A percentile compares a stretch with the other conserved stretches of the same genome.
phyloP scores from a whole-genome alignment of 2,329 filamentous ascomycete genomes.

The Escovopsis sp. region DNA sequence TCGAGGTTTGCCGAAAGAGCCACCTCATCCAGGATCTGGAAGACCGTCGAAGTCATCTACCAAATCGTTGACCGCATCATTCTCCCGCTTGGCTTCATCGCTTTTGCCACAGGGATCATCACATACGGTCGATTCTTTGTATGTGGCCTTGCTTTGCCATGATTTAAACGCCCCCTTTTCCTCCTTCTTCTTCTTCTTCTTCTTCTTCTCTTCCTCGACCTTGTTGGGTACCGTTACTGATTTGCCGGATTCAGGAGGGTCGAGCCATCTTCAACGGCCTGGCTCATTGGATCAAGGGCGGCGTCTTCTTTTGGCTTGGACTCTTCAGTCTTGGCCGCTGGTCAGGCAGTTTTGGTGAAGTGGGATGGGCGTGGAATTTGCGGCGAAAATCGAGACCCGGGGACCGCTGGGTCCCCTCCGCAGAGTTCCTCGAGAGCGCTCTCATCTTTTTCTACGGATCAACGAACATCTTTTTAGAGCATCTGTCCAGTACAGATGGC shows the following conservation, averaged over 20 bases:
- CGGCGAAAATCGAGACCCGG: conserved; percentile 42
- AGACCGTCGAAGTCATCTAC: conserved; percentile 44
- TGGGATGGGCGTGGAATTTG: conserved; percentile 93
- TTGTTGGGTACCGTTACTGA: background rate
- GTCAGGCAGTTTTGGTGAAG: conserved; percentile 77
- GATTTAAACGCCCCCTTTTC: background rate
- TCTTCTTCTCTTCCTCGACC: background rate
- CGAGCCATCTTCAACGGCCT: conserved; percentile 63
- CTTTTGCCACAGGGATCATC: conserved; percentile 56
- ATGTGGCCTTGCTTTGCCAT: conserved; percentile 22
- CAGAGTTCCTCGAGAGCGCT: conserved; percentile 79
- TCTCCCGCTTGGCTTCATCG: conserved; percentile 61
- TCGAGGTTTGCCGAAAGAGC: conserved; percentile 38
- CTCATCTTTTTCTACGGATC: conserved; percentile 83
- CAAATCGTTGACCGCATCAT: conserved; percentile 61
- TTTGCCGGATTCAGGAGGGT: conserved; percentile 38
- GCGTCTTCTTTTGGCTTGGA: conserved; percentile 90
- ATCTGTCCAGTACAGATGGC: conserved; percentile 57
- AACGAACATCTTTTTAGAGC: conserved; percentile 86
- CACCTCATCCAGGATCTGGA: conserved; percentile 42
- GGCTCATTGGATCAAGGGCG: conserved; percentile 88
- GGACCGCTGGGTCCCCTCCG: conserved; percentile 57
- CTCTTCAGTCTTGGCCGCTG: conserved; percentile 76
- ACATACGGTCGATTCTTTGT: conserved; percentile 77
- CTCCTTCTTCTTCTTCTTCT: background rate